phyloP scores from a whole-genome alignment of 108 stramenopile species.

The Nitzschia sp. region DNA sequence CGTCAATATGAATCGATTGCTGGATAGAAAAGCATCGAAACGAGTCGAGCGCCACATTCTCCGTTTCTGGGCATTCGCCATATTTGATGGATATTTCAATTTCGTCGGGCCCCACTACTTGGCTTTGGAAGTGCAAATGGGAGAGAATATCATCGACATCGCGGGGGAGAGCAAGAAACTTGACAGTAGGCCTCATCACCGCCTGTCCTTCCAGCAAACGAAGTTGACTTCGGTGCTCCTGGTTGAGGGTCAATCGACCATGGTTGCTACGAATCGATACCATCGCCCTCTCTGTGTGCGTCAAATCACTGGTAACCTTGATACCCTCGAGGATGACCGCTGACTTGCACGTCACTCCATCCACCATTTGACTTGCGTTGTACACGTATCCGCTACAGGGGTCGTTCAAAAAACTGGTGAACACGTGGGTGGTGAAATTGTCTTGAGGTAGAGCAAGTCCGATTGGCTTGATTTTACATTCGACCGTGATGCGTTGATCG shows the following conservation, averaged over 20 bases:
- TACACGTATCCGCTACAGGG: slow-evolving; percentile 31
- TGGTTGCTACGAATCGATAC: not conserved
- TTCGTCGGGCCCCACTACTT: slow-evolving; percentile 9
- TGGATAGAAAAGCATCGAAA: slow-evolving; percentile 9
- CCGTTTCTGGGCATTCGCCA: slow-evolving; percentile 9
- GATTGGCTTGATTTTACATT: slow-evolving; percentile 10
- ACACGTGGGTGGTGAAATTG: not conserved
- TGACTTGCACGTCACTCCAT: not conserved
- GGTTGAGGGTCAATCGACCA: slow-evolving; percentile 22
- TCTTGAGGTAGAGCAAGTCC: not conserved
- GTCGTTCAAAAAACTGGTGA: not conserved
- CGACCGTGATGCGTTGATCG: slow-evolving; percentile 6
- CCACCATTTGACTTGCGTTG: slow-evolving; percentile 6
- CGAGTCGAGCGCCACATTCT: slow-evolving; percentile 5
- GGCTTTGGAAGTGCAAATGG: slow-evolving; percentile 31
- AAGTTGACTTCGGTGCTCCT: not conserved
- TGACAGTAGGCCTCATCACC: slow-evolving; percentile 26
- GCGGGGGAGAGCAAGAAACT: slow-evolving; percentile 8
- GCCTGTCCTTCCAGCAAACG: slow-evolving; percentile 6
- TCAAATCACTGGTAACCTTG: slow-evolving; percentile 7
- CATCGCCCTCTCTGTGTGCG: slow-evolving; percentile 5
- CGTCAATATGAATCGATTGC: slow-evolving; percentile 14
- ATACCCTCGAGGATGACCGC: slow-evolving; percentile 6
- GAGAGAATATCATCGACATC: slow-evolving; percentile 12
- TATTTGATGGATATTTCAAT: slow-evolving; percentile 18